These are phyloP conservation scores for Adansonia digitata DNA, from an alignment of 345 rosid species.

Conservation along the genomic window DNA sequence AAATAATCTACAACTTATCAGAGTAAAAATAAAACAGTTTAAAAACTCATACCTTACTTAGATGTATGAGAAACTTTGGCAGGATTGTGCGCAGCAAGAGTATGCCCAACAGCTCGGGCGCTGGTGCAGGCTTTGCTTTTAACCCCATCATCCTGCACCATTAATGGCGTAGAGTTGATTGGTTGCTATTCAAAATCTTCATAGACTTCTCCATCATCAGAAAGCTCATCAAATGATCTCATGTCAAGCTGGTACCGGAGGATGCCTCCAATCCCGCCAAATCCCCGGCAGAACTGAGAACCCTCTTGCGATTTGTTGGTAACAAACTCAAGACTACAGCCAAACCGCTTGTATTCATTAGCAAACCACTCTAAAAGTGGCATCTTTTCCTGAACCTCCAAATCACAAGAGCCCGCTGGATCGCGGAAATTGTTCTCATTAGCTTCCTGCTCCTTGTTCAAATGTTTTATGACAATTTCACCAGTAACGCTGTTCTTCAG, in stretches of 20 bases:
- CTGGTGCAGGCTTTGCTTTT: constrained; percentile 37
- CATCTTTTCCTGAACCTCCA: constrained; percentile 48
- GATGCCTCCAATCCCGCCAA: constrained; percentile 70
- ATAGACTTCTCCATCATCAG: constrained; percentile 37
- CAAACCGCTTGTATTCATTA: constrained; percentile 52
- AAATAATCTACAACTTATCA: background rate
- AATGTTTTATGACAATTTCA: constrained; percentile 41
- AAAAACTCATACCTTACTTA: background rate
- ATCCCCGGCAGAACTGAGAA: constrained; percentile 69
- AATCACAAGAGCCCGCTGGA: constrained; percentile 27
- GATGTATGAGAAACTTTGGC: background rate
- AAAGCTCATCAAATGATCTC: constrained; percentile 46
- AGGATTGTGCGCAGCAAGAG: constrained; percentile 16
- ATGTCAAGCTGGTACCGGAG: constrained; percentile 62
- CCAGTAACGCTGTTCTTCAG: constrained; percentile 42
- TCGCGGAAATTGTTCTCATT: constrained; percentile 21
- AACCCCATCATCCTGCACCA: constrained; percentile 44
- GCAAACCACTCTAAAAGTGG: constrained; percentile 67
- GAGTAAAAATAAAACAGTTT: background rate
- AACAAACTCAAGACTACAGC: constrained; percentile 59
- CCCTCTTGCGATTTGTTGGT: constrained; percentile 72
- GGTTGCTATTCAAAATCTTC: constrained; percentile 73
- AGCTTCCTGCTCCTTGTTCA: constrained; percentile 56
- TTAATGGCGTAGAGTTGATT: constrained; percentile 38
- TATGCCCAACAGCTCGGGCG: constrained; percentile 15